Evolutionary conservation across 805 yeast species (phyloP), one percentile per base, ranked within the genome.

Genomic region (Ogataea allantospora): DNA sequence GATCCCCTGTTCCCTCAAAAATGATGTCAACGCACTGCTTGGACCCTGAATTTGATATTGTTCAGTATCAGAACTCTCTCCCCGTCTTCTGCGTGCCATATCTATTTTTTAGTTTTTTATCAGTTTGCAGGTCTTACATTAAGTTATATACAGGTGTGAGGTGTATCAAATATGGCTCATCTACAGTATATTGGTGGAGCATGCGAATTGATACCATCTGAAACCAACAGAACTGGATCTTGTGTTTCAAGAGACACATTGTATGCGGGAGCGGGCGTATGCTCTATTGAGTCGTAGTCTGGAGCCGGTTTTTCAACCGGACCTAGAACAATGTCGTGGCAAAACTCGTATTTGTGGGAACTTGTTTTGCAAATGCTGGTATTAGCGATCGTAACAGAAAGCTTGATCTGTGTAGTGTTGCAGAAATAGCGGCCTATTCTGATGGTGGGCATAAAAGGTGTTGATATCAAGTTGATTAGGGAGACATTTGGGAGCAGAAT

Each of bases 1-100:
- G 63, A 89, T 89, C 23, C 97, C 97, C 60, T 88, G 95, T 40
- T 83, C 87, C 33, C 88, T 70, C 43, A 89, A 70, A 54, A 89
- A 89, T 60, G 85, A 93, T 0, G 96, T 89, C 48, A 89, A 67
- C 0, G 97, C 97, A 49, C 95, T 83, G 65, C 86, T 87, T 30
- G 95, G 85, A 5, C 83, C 85, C 29, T 58, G 47, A 5, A 64
- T 64, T 19, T 51, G 57, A 25, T 24, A 39, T 10, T 44, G 48
- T 7, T 31, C 42, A 5, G 23, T 30, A 8, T 39, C 37, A 5
- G 26, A 46, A 2, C 29, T 16, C 11, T 30, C 40, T 27, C 53
- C 48, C 18, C 43, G 40, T 31, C 58, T 40, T 41, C 61, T 47
- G 31, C 54, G 43, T 0, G 59, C 33, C 63, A 58, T 58, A 11